Evolutionary conservation across 2,329 filamentous ascomycete species (phyloP).

Genomic region (Arachnopeziza araneosa): DNA sequence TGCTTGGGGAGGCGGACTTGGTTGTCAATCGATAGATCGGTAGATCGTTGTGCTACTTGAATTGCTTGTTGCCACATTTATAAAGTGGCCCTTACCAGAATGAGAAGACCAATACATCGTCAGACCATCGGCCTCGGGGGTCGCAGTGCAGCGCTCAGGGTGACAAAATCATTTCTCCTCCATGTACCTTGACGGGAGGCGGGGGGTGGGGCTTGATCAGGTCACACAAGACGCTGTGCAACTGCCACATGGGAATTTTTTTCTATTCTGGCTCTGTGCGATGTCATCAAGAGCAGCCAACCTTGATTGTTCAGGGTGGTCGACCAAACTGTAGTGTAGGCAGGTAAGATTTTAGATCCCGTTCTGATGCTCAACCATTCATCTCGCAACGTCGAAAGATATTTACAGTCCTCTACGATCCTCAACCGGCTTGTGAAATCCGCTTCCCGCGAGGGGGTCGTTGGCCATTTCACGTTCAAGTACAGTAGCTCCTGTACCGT

Average conservation of each 20-base stretch:
- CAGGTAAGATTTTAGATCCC: neutral
- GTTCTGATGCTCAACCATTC: neutral
- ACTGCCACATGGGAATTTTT: neutral
- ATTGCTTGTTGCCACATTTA: neutral
- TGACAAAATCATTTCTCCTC: neutral
- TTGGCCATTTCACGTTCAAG: neutral
- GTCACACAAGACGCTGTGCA: neutral
- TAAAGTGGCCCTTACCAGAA: neutral
- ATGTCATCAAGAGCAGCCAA: neutral
- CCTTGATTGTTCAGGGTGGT: neutral
- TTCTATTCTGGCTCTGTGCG: neutral
- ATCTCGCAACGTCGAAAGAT: neutral
- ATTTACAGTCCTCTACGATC: neutral
- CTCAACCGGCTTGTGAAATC: neutral
- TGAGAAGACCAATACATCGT: neutral
- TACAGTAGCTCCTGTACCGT: neutral
- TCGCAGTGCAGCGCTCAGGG: neutral
- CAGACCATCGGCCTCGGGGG: neutral
- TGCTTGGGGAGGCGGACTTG: neutral
- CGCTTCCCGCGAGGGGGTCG: neutral
- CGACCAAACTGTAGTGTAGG: neutral
- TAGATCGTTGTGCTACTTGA: neutral
- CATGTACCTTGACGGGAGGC: neutral
- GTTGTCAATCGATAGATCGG: neutral
- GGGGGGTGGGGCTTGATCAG: neutral